A percentile compares a stretch with the other conserved stretches of the same genome.
These are phyloP conservation scores for Coemansia aciculifera DNA, from an alignment of 192 early-diverging fungal species.

Conservation along the genomic window DNA sequence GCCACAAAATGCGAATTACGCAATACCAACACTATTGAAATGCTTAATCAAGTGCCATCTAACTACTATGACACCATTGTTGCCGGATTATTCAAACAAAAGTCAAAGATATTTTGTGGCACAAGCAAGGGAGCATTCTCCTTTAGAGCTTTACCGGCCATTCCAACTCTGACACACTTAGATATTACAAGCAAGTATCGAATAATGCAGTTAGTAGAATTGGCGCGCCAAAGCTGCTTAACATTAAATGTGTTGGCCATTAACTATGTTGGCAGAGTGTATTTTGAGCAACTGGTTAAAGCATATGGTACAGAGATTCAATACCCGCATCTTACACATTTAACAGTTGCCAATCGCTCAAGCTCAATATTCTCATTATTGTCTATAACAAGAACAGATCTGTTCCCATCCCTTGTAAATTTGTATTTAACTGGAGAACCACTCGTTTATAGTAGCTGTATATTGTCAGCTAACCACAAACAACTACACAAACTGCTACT, in stretches of 20 bases:
- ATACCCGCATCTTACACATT: not conserved
- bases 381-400: not conserved
- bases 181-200: not conserved
- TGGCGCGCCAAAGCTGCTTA: not conserved
- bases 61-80: not conserved
- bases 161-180: not conserved
- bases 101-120: not conserved
- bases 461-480: not conserved
- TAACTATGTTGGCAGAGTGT: no score
- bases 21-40: not conserved
- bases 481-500: not conserved
- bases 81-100: not conserved
- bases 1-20: not conserved
- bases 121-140: not conserved
- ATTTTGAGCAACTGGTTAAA: no score
- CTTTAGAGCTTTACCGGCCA: not conserved
- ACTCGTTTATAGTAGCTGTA: not conserved
- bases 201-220: not conserved
- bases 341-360: not conserved
- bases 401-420: not conserved
- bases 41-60: not conserved
- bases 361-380: not conserved
- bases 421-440: not conserved
- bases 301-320: not conserved
- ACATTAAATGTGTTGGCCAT: not conserved